Conservation (phyloP, 345 rosid species). For the Bretschneidera sinensis region DNA sequence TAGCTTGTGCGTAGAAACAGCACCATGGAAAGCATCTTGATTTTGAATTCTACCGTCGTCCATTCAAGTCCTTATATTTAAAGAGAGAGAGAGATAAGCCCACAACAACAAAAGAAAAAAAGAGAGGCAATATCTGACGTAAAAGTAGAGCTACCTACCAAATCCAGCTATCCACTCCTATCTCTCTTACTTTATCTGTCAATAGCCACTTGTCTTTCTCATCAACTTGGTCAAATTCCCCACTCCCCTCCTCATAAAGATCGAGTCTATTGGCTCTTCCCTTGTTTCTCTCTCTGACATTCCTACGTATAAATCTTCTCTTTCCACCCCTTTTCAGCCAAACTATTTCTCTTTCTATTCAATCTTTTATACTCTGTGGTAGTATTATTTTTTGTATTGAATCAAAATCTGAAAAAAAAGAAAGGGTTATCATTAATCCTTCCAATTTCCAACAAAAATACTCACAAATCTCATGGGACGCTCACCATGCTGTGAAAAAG, state of each 20-base stretch:
- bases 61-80: too few relatives aligned
- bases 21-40: too few relatives aligned
- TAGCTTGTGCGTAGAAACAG: too few relatives aligned
- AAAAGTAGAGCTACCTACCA: slow-evolving; percentile 57
- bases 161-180: slow-evolving; percentile 30
- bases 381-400: too few relatives aligned
- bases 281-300: slow-evolving; percentile 7
- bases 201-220: slow-evolving; percentile 51
- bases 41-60: too few relatives aligned
- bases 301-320: not conserved
- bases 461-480: slow-evolving; percentile 55
- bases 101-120: slow-evolving; percentile 6
- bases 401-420: too few relatives aligned
- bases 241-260: slow-evolving; percentile 6
- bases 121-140: slow-evolving; percentile 31
- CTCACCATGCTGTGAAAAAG: slow-evolving; percentile 83
- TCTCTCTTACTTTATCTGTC: slow-evolving; percentile 18
- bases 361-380: not conserved
- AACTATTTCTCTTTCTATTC: not conserved
- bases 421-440: not conserved
- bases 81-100: too few relatives aligned
- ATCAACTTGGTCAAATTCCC: slow-evolving; percentile 49
- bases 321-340: slow-evolving; percentile 3
- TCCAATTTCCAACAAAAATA: not conserved
- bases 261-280: slow-evolving; percentile 19